Evolutionary conservation across 2,329 filamentous ascomycete species (phyloP).

Genomic region (Exutisphaerella laricina): DNA sequence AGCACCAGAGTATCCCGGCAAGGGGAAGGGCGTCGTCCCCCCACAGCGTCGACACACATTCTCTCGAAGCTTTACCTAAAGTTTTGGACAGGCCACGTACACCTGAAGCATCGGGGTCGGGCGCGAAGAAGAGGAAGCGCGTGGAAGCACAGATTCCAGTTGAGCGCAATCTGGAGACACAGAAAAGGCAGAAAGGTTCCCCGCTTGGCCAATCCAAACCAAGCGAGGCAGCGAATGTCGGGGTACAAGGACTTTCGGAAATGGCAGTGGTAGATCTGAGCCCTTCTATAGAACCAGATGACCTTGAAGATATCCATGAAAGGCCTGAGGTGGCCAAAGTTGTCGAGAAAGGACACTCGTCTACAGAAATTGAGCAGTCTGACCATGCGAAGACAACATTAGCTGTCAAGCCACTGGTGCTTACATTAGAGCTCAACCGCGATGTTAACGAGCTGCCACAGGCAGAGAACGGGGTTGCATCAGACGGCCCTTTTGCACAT

Average conservation of each 20-base stretch:
- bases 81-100: too few species aligned
- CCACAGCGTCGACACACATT: background rate
- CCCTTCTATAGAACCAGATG: constrained; percentile 1
- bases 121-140: background rate
- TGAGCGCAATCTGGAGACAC: background rate
- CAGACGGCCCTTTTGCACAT: background rate
- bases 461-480: background rate
- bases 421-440: constrained; percentile 9
- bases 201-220: too few species aligned
- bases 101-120: background rate
- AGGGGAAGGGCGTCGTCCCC: background rate
- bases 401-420: background rate
- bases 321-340: constrained; percentile 17
- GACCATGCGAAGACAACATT: background rate
- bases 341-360: constrained; percentile 1
- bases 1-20: background rate
- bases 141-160: background rate
- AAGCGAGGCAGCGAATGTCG: too few species aligned
- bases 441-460: constrained; percentile 11
- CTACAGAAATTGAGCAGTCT: too few species aligned
- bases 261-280: too few species aligned
- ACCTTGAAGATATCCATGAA: constrained; percentile 22
- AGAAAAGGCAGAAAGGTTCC: background rate
- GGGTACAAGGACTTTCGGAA: too few species aligned
- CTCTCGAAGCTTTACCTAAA: background rate